Percentiles rank a stretch among this genome's conserved stretches.
These are phyloP conservation scores for Datisca glomerata DNA, from an alignment of 306 rosid genomes.

Conservation along the genomic window DNA sequence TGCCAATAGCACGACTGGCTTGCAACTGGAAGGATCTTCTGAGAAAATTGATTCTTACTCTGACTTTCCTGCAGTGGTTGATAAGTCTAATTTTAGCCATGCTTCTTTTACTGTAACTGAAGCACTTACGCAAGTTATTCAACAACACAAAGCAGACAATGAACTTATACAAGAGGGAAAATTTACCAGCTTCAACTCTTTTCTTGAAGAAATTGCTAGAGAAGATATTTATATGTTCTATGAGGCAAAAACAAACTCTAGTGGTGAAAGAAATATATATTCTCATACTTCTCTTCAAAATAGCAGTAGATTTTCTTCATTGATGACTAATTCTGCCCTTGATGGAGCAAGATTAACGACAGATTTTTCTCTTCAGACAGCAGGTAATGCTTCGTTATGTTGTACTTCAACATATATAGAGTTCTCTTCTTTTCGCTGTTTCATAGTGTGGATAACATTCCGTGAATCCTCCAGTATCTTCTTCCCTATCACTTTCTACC, in stretches of 20 bases:
- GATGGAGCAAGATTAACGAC: conserved; percentile 21
- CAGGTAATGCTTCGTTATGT: conserved; percentile 34
- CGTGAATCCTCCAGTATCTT: conserved; percentile 9
- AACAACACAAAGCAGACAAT: conserved; percentile 19
- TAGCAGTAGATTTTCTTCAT: conserved; percentile 22
- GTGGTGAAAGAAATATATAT: conserved; percentile 27
- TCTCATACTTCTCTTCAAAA: conserved; percentile 23
- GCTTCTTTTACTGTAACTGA: conserved; percentile 16
- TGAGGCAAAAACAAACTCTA: conserved; percentile 27
- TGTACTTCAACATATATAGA: conserved; percentile 3
- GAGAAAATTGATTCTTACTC: conserved; percentile 31
- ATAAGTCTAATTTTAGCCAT: conserved; percentile 16
- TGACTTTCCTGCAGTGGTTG: conserved; percentile 24
- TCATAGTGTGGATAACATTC: background rate
- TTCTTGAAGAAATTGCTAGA: conserved; percentile 44
- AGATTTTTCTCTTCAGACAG: conserved; percentile 21
- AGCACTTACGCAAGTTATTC: conserved; percentile 18
- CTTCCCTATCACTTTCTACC: conserved; percentile 4
- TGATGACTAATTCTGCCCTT: conserved; percentile 16
- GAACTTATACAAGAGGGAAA: conserved; percentile 21
- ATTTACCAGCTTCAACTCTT: conserved; percentile 14
- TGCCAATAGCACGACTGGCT: conserved; percentile 29
- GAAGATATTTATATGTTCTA: conserved; percentile 77
- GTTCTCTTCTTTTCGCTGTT: background rate
- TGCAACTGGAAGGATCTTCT: conserved; percentile 34